Evolutionary conservation across 2,329 filamentous ascomycete species (phyloP).

Genomic region (Talaromyces amestolkiae): DNA sequence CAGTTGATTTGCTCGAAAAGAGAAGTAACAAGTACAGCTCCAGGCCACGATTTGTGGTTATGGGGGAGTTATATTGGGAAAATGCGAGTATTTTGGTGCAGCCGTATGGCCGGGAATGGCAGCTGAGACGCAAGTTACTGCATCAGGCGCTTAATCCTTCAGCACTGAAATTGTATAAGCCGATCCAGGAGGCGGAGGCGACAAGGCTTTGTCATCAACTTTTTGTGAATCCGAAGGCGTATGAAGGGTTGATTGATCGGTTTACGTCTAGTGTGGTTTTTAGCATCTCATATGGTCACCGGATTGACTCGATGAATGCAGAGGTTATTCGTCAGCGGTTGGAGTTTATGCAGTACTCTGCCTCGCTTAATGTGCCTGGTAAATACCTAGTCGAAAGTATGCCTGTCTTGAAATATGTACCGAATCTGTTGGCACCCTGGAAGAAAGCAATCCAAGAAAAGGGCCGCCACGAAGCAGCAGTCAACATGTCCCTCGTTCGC

Average conservation of each 20-base stretch:
- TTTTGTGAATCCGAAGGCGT: slow-evolving; percentile 40
- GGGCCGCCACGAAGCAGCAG: slow-evolving; percentile 25
- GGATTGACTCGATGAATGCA: slow-evolving; percentile 50
- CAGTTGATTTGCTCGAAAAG: slow-evolving; percentile 40
- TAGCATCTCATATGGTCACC: slow-evolving; percentile 51
- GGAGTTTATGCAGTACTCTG: slow-evolving; percentile 50
- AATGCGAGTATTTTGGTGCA: slow-evolving; percentile 49
- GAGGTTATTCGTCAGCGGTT: slow-evolving; percentile 47
- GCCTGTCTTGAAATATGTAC: slow-evolving; percentile 45
- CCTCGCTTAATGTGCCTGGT: slow-evolving; percentile 49
- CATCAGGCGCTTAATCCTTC: slow-evolving; percentile 51
- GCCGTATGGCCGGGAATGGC: slow-evolving; percentile 52
- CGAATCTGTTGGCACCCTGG: slow-evolving; percentile 48
- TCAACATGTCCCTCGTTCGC: slow-evolving; percentile 43
- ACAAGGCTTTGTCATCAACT: slow-evolving; percentile 45
- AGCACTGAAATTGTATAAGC: slow-evolving; percentile 49
- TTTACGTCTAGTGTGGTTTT: slow-evolving; percentile 53
- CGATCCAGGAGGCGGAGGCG: slow-evolving; percentile 52
- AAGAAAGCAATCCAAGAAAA: slow-evolving; percentile 31
- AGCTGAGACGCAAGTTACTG: slow-evolving; percentile 43
- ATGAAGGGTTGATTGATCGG: slow-evolving; percentile 47
- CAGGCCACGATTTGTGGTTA: slow-evolving; percentile 31
- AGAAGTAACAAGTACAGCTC: slow-evolving; percentile 40
- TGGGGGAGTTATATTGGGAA: slow-evolving; percentile 35
- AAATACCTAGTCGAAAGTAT: slow-evolving; percentile 49